Evolutionary conservation across 129 eudicot genomes (phyloP).

Genomic region (Lactuca sativa): DNA sequence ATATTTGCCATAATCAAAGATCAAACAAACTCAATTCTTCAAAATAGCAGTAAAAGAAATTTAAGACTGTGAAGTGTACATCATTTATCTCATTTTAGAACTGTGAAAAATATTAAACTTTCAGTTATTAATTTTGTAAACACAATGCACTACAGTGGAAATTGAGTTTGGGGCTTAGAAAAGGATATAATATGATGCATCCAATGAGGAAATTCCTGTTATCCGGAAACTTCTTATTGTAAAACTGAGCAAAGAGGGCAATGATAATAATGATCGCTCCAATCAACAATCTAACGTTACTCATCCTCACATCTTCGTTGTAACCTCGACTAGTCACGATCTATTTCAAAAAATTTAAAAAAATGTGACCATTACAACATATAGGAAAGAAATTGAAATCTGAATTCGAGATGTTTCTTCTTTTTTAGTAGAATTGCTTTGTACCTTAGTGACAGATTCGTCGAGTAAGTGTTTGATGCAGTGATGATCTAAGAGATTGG

Average conservation of each 20-base stretch:
- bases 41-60: background rate
- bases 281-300: constrained; percentile 73
- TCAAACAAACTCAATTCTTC: constrained; percentile 28
- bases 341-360: constrained; percentile 26
- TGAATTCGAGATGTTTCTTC: background rate
- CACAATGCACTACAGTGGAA: background rate
- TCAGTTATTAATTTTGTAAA: constrained; percentile 8
- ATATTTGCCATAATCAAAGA: constrained; percentile 84
- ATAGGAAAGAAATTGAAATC: background rate
- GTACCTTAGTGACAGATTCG: constrained; percentile 87
- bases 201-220: constrained; percentile 69
- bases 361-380: constrained; percentile 1
- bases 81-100: background rate
- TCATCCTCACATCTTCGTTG: constrained; percentile 82
- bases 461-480: constrained; percentile 90
- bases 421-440: background rate
- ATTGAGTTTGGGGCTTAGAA: background rate
- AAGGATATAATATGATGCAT: constrained; percentile 91
- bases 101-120: background rate
- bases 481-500: constrained; percentile 78
- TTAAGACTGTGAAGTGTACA: background rate
- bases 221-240: constrained; percentile 90
- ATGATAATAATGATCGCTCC: constrained; percentile 68
- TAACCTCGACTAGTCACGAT: constrained; percentile 76
- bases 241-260: constrained; percentile 87